Conservation (phyloP, 169 alveolate genomes). For the Cryptosporidium bovis region DNA sequence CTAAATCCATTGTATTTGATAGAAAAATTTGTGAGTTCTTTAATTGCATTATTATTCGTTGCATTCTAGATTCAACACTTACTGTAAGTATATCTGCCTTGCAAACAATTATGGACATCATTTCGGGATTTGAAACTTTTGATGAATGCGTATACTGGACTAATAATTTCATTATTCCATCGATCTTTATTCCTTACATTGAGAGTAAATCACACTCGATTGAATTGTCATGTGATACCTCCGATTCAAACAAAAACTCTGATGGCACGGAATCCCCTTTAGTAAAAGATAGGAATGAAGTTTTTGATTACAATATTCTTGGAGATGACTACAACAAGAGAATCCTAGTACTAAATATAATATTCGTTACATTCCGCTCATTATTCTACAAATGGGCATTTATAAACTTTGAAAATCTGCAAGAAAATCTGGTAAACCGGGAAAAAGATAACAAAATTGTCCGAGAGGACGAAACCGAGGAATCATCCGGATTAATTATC, state of each 20-base stretch:
- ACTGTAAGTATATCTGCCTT: slow-evolving; percentile 49
- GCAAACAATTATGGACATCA: slow-evolving; percentile 52
- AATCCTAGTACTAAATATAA: slow-evolving; percentile 15
- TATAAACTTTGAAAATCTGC: slow-evolving; percentile 3
- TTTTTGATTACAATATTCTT: slow-evolving; percentile 17
- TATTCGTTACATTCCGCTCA: slow-evolving; percentile 39
- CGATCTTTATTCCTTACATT: slow-evolving; percentile 28
- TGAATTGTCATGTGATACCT: slow-evolving; percentile 26
- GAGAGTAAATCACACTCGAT: slow-evolving; percentile 28
- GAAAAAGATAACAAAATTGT: background rate
- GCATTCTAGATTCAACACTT: slow-evolving; percentile 42
- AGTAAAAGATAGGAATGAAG: slow-evolving; percentile 2
- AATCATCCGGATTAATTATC: background rate
- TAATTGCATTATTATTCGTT: slow-evolving; percentile 48
- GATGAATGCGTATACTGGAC: slow-evolving; percentile 41
- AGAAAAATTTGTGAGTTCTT: slow-evolving; percentile 20
- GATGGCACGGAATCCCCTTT: background rate
- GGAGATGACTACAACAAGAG: slow-evolving; percentile 20
- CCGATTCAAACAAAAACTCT: background rate
- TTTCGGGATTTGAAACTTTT: slow-evolving; percentile 13
- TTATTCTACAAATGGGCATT: slow-evolving; percentile 50
- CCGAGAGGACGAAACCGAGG: background rate
- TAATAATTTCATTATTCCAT: slow-evolving; percentile 30
- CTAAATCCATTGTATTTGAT: background rate
- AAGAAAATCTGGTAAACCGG: background rate